These are phyloP conservation scores for Nyctanthes arbortristis DNA, from an alignment of 257 asterid genomes.

Conservation along the genomic window DNA sequence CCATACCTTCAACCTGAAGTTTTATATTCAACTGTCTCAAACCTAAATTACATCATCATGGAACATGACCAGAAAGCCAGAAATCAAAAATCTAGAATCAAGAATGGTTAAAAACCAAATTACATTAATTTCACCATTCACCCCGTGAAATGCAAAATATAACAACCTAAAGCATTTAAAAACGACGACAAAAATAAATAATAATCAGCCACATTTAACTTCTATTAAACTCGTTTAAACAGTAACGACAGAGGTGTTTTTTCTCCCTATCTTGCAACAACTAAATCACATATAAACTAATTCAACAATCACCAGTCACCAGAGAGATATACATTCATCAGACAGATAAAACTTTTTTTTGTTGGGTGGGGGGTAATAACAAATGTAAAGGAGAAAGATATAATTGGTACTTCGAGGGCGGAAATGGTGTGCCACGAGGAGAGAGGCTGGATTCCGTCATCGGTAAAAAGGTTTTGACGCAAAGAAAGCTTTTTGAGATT, in stretches of 20 bases:
- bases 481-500: constrained; percentile 84
- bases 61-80: background rate
- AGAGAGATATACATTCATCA: background rate
- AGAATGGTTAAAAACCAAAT: background rate
- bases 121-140: background rate
- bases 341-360: background rate
- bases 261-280: background rate
- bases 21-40: background rate
- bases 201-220: background rate
- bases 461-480: constrained; percentile 81
- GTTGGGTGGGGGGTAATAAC: background rate
- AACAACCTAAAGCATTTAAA: background rate
- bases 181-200: background rate
- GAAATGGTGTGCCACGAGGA: constrained; percentile 67
- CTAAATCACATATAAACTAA: background rate
- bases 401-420: constrained; percentile 55
- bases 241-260: background rate
- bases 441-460: constrained; percentile 64
- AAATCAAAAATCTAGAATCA: background rate
- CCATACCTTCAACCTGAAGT: background rate
- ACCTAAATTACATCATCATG: background rate
- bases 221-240: too few relatives aligned
- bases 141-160: background rate
- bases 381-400: background rate
- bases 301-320: background rate